Percentiles rank a stretch among this genome's conserved stretches.
Evolutionary conservation across 352 stramenopile genomes (phyloP).

Genomic region (Phytopythium oedochilum): DNA sequence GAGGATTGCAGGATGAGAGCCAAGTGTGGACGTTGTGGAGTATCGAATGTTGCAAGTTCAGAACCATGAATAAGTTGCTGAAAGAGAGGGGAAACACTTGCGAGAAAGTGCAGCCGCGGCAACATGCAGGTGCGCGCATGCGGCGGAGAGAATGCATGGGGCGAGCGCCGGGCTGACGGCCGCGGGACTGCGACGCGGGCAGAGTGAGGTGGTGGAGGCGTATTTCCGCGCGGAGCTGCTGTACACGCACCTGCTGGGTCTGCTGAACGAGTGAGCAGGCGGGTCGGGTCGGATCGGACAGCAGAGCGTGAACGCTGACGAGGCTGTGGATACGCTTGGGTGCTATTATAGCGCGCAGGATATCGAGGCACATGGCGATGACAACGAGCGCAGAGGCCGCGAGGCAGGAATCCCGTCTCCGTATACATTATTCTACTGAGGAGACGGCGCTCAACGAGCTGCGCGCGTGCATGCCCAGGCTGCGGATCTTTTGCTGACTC

Average conservation of each 20-base stretch:
- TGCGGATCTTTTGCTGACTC: slow-evolving; percentile 24
- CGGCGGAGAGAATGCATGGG: not conserved
- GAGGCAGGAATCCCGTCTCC: not conserved
- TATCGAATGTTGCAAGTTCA: not conserved
- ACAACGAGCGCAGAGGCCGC: not conserved
- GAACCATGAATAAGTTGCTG: not conserved
- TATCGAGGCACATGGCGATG: not conserved
- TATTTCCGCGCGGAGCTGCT: slow-evolving; percentile 31
- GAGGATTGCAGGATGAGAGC: not conserved
- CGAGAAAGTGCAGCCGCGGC: slow-evolving; percentile 1
- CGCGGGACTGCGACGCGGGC: not conserved
- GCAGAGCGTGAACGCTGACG: too few species aligned
- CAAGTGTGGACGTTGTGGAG: not conserved
- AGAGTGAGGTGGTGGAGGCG: slow-evolving; percentile 14
- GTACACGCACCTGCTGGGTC: slow-evolving; percentile 20
- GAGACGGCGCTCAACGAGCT: not conserved
- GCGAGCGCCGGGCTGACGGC: not conserved
- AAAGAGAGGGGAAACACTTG: not conserved
- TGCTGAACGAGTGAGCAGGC: slow-evolving; percentile 19
- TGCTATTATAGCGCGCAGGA: not conserved
- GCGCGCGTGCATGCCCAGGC: not conserved
- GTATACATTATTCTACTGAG: not conserved
- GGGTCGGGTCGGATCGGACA: too few species aligned
- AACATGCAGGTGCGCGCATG: not conserved
- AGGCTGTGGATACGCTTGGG: not conserved